A percentile compares a stretch with the other conserved stretches of the same genome.
phyloP scores from a whole-genome alignment of 805 yeast species.

The Candida fluviatilis region DNA sequence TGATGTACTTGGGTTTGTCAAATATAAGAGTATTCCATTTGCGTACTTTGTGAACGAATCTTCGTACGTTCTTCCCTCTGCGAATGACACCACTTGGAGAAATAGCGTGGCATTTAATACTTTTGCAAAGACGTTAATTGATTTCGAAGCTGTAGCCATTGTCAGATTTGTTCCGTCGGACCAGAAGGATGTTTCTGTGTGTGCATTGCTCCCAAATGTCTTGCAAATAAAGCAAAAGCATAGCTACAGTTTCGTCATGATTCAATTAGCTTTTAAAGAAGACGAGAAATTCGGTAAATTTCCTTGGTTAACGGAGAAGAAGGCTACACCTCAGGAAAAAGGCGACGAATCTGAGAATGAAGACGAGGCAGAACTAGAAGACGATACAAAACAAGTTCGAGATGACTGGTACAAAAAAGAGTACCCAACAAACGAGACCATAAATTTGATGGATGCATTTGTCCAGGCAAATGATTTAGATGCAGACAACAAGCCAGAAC shows the following conservation, averaged over 20 bases:
- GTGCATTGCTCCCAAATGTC: constrained; percentile 48
- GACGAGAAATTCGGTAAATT: constrained; percentile 65
- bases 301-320: constrained; percentile 18
- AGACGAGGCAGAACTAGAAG: constrained; percentile 1
- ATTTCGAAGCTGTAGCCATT: constrained; percentile 46
- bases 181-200: constrained; percentile 45
- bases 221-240: constrained; percentile 16
- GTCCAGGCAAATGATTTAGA: constrained; percentile 24
- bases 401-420: constrained; percentile 5
- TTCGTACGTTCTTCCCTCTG: constrained; percentile 45
- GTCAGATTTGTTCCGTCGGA: constrained; percentile 59
- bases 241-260: constrained; percentile 43
- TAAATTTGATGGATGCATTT: constrained; percentile 27
- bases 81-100: constrained; percentile 19
- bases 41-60: constrained; percentile 61
- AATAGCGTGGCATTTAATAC: constrained; percentile 31
- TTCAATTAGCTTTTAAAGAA: constrained; percentile 66
- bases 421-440: constrained; percentile 1
- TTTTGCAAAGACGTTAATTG: constrained; percentile 39
- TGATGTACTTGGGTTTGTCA: constrained; percentile 61
- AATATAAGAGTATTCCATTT: constrained; percentile 45
- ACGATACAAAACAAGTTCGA: constrained; percentile 4
- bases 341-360: constrained; percentile 8
- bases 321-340: neutral
- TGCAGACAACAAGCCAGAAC: constrained; percentile 4